Conservation (phyloP, 371 early-diverging fungal species). For the Mucor velutinosus region DNA sequence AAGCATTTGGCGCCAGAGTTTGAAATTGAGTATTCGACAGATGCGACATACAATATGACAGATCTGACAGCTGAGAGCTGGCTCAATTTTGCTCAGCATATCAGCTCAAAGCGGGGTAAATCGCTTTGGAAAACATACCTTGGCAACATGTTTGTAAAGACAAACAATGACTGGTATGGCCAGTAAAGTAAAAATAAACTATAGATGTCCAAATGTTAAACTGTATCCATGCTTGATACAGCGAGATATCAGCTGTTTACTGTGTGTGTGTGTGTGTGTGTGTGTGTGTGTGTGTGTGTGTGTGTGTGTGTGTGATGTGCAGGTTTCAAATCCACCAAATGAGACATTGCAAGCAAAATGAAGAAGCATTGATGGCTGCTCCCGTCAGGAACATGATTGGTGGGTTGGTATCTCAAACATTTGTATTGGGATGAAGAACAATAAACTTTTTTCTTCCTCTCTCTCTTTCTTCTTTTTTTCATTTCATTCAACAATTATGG, state of each 20-base stretch:
- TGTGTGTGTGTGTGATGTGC: not conserved
- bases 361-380: not conserved
- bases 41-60: slow-evolving; percentile 58
- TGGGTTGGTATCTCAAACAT: not conserved
- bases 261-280: too few species aligned
- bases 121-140: slow-evolving; percentile 21
- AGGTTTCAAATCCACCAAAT: not conserved
- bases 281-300: too few species aligned
- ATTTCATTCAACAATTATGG: not conserved
- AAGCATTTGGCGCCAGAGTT: slow-evolving; percentile 30
- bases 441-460: not conserved
- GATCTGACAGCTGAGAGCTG: slow-evolving; percentile 55
- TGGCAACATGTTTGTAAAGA: slow-evolving; percentile 30
- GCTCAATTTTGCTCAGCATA: slow-evolving; percentile 40
- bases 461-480: not conserved
- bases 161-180: slow-evolving; percentile 32
- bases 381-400: not conserved
- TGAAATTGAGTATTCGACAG: slow-evolving; percentile 55
- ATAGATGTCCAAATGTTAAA: not conserved
- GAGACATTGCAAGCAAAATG: not conserved
- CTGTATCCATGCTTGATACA: not conserved
- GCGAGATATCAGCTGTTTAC: not conserved
- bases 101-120: slow-evolving; percentile 18
- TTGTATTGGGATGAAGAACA: not conserved
- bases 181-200: not conserved